phyloP scores from a whole-genome alignment of 495 filamentous ascomycete species.

The Diplogelasinospora grovesii region DNA sequence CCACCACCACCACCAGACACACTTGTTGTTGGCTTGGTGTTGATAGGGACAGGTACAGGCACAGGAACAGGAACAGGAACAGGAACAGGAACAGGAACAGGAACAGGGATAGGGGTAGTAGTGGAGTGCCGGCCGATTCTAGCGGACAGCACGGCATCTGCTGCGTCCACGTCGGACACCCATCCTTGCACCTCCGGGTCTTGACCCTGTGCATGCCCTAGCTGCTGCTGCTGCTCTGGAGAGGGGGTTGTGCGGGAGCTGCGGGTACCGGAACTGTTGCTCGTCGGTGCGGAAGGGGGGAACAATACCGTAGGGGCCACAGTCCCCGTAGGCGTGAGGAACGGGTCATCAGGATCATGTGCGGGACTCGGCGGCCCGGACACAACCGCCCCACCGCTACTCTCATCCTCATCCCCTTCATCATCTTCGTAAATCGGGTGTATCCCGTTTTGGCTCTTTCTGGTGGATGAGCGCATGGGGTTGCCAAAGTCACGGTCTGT shows the following conservation, averaged over 20 bases:
- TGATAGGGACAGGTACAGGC: background rate
- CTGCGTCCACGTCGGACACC: conserved; percentile 54
- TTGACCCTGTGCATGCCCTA: conserved; percentile 16
- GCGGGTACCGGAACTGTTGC: conserved; percentile 1
- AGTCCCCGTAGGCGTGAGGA: conserved; percentile 29
- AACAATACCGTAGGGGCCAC: background rate
- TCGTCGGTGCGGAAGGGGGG: too few species aligned
- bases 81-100: background rate
- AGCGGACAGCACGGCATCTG: conserved; percentile 39
- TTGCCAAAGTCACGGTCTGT: background rate
- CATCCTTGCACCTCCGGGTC: conserved; percentile 53
- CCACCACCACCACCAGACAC: too few species aligned
- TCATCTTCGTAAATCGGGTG: conserved; percentile 56
- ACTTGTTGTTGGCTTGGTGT: conserved; percentile 1
- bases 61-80: too few species aligned
- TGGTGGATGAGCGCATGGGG: conserved; percentile 3
- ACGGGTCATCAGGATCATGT: conserved; percentile 33
- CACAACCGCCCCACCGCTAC: conserved; percentile 7
- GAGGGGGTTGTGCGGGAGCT: conserved; percentile 15
- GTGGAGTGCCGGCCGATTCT: conserved; percentile 14
- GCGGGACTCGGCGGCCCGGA: too few species aligned
- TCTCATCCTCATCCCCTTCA: conserved; percentile 51
- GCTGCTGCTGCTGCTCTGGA: conserved; percentile 20
- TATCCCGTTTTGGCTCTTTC: conserved; percentile 37
- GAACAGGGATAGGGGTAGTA: conserved; percentile 10